Base-by-base conservation (phyloP, 176 grass and related monocot genomes). In the Triticum timopheevii region DNA sequence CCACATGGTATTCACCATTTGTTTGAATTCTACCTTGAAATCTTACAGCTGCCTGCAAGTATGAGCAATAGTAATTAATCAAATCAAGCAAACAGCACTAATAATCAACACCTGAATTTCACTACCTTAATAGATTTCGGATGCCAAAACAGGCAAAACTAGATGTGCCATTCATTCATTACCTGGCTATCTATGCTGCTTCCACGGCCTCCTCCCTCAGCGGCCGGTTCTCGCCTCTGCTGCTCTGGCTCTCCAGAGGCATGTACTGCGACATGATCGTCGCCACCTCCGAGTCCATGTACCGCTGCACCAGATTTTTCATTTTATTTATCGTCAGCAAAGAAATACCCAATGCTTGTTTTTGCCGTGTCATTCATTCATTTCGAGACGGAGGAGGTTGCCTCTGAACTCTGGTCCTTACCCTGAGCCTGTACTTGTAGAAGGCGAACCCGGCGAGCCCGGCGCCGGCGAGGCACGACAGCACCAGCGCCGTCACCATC, bases 181-280 rank as follows among this genome's bases (percentile, higher is more conserved):
- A 80, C 83, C 13, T 84, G 77, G 24, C 19, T 22, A 36, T 3
- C 58, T 90, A 95, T 0, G 91, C 83, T 34, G 90, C 80, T 23
- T 86, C 75, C 56, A 34, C 59, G 40, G 91, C 76, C 33, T 93
- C 94, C 90, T 85, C 77, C 80, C 88, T 77, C 22, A 99, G 33
- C 73, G 90, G 86, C 42, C 86, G 78, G 52, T 69, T 90, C 79
- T 94, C 94, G 23, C 79, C 54, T 19, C 19, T 8, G 19, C 1
- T 78, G 16, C 94, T 82, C 15, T 93, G 85, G 68, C 75, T 86
- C 39, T 99, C 94, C 1, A 96, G 85, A 17, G 97, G 94, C 97
- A 96, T 96, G 90, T 94, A 99, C 61, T 96, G 92, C 19, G 92
- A 95, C 94, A 96, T 99, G 78, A 99, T 98, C 13, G 90, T 84